phyloP scores from a whole-genome alignment of 306 rosid genomes.

The Medicago arabica region DNA sequence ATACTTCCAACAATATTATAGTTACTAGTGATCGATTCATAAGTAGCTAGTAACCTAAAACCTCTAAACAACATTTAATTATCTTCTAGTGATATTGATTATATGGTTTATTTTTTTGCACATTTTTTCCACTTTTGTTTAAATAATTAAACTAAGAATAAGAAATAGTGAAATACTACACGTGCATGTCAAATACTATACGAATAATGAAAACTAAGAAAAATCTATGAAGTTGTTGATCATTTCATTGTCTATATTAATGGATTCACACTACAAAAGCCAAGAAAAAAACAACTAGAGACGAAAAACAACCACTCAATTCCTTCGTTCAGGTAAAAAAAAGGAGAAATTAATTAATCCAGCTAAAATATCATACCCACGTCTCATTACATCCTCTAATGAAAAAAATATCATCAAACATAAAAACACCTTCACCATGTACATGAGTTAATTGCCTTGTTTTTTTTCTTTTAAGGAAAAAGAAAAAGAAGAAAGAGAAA shows the following conservation, averaged over 20 bases:
- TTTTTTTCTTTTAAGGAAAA: slow-evolving; percentile 45
- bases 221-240: slow-evolving; percentile 49
- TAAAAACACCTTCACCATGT: slow-evolving; percentile 56
- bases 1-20: background rate
- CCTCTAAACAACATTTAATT: background rate
- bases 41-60: too few species aligned
- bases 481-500: slow-evolving; percentile 3
- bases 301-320: slow-evolving; percentile 40
- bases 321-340: slow-evolving; percentile 40
- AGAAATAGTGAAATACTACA: slow-evolving; percentile 3
- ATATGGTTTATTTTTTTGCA: background rate
- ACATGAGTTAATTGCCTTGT: slow-evolving; percentile 50
- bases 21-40: background rate
- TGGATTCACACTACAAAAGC: slow-evolving; percentile 48
- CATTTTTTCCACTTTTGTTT: background rate
- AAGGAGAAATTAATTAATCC: slow-evolving; percentile 40
- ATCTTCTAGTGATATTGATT: background rate
- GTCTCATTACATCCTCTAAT: slow-evolving; percentile 38
- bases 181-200: slow-evolving; percentile 32
- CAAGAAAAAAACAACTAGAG: slow-evolving; percentile 37
- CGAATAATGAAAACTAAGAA: slow-evolving; percentile 20
- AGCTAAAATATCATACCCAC: slow-evolving; percentile 37
- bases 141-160: background rate
- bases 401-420: slow-evolving; percentile 48
- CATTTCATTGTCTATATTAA: slow-evolving; percentile 49